Evolutionary conservation across 78 protist species (phyloP), one percentile per base, ranked within the genome.

Genomic region (Dictyostelium purpureum): DNA sequence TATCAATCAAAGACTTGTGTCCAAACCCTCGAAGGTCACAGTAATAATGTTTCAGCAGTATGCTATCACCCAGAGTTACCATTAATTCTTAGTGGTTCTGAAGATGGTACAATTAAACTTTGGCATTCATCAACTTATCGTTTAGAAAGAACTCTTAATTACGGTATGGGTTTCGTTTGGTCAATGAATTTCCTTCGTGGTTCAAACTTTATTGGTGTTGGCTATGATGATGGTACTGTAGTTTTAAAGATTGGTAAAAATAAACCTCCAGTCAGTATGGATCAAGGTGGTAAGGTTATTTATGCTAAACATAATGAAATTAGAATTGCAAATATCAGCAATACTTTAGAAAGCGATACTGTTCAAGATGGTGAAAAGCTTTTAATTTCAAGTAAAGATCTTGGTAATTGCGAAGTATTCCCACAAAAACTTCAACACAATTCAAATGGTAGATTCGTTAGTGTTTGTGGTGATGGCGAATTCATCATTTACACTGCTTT

Each of bases 21-120:
- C 26, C 97, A 94, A 57, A 98, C 99, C 16, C 87, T 99, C 35
- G 95, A 74, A 10, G 99, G 98, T 6, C 99, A 99, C 93, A 52
- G 94, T 18, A 94, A 98, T 77, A 98, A 98, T 69, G 97, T 98
- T 16, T 79, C 97, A 0, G 96, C 76, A 2, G 99, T 95, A 2
- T 40, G 81, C 35, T 99, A 97, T 96, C 99, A 98, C 80, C 99
- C 99, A 10, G 98, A 97, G 35, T 96, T 99, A 1, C 99, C 99
- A 28, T 38, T 99, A 79, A 96, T 99, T 74, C 19, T 99, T 35
- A 52, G 98, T 16, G 99, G 99, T 16, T 47, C 93, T 4, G 99
- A 98, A 57, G 99, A 98, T 77, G 98, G 98, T 18, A 82, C 90
- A 0, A 95, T 97, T 11, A 93, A 94, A n/a, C 51, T 98, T 24